Base-by-base conservation (phyloP, 2,329 filamentous ascomycete species). In the Fusarium graminum region DNA sequence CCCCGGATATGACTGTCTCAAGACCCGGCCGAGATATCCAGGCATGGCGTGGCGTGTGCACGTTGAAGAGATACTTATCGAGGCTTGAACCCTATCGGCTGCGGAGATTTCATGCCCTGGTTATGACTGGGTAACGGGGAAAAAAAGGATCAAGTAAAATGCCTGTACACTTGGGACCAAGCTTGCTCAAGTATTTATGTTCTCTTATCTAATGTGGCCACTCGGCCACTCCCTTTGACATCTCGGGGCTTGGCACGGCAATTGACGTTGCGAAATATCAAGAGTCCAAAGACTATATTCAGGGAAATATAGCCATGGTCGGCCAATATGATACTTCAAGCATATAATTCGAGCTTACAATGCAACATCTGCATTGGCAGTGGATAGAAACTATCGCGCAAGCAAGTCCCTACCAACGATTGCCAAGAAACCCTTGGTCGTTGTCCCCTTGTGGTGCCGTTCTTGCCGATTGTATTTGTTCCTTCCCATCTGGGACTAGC, bases 401-500 rank as follows among this genome's bases (percentile, higher is more conserved):
- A 41, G 13, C 34, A 36, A 51, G 53, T 29, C 26, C 7, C 16
- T 49, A 52, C 26, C 38, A 39, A 26, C 36, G 17, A 14, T 30
- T 50, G 53, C 39, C 40, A 61, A 45, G 52, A 56, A 45, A 52
- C 51, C 42, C 36, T 63, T 40, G 32, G 30, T 49, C 19, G 30
- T 63, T 30, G 52, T 51, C 58, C 56, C 57, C 50, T 59, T 22
- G 30, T 44, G 46, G 59, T 71, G 68, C 68, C 68, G 68, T 54
- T 57, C 50, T 60, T 39, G 19, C 22, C 25, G 41, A 26, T 7
- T 26, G 25, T 54, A 50, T 58, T 46, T 45, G 49, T 49, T 32
- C 60, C 71, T 73, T 63, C 71, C 64, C 67, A 36, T 67, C 63
- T 52, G 40, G 69, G 68, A 57, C 60, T 73, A 73, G 69, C 61